Conservation (phyloP, 1,284 basidiomycete species). For the Ceratobasidium sp. region DNA sequence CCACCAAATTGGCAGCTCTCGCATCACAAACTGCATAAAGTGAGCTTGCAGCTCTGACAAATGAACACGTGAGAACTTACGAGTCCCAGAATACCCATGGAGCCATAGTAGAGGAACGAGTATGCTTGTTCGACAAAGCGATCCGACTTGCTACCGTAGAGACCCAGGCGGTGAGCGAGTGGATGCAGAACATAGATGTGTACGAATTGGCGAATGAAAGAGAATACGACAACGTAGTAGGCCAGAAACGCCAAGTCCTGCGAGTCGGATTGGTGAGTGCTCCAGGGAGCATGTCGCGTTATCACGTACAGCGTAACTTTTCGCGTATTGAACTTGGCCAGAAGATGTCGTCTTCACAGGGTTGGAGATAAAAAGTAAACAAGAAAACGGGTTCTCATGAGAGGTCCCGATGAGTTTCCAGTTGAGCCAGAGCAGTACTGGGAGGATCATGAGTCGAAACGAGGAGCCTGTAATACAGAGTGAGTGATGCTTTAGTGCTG, state of each 20-base stretch:
- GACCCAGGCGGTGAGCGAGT: conserved; percentile 75
- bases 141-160: conserved; percentile 75
- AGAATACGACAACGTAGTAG: conserved; percentile 93
- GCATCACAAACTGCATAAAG: conserved; percentile 79
- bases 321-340: conserved; percentile 74
- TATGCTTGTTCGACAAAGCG: conserved; percentile 93
- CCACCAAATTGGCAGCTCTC: conserved; percentile 88
- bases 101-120: conserved; percentile 80
- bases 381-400: conserved; percentile 77
- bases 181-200: conserved; percentile 77
- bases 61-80: conserved; percentile 61
- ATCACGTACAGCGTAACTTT: conserved; percentile 63
- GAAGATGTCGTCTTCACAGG: conserved; percentile 64
- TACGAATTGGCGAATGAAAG: conserved; percentile 85
- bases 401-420: conserved; percentile 69
- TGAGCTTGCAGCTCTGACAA: conserved; percentile 1
- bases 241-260: conserved; percentile 84
- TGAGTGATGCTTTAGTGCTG: not conserved
- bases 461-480: conserved; percentile 52
- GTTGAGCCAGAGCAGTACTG: conserved; percentile 75
- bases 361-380: conserved; percentile 82
- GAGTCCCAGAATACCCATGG: conserved; percentile 78
- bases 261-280: conserved; percentile 44
- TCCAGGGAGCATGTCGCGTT: not conserved
- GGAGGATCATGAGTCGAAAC: conserved; percentile 77